Base-by-base conservation (phyloP, 1,139 yeast species). In the Nakaseomyces nivariensis region DNA sequence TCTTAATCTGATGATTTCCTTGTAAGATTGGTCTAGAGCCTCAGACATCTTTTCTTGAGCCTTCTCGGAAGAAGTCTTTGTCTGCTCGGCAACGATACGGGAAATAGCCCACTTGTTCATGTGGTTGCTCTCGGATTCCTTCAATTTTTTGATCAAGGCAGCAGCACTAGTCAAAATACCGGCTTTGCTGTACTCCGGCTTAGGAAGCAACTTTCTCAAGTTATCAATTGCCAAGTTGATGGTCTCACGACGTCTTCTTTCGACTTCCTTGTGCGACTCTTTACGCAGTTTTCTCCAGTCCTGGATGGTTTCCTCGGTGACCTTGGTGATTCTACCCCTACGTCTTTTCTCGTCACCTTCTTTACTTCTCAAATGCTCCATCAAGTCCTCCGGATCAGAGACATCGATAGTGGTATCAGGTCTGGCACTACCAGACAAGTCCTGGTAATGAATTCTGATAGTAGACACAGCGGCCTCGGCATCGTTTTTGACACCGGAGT, bases 251-350 rank as follows among this genome's bases (percentile, higher is more conserved):
- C 99, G 82, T 61, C 97, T 81, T 63, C 97, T 79, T 71, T 92
- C 99, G 32, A 92, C 98, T 70, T 94, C 98, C 69, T 92, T 92
- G 72, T 92, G 99, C 67, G 88, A 90, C 60, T 86, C 87, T 60
- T 86, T 82, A 59, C 97, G 79, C 64, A 80, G 78, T 58, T 78
- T 78, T 64, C 85, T 90, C 95, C 96, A 89, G 67, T 87, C 96
- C 32, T 85, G 50, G 81, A 85, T 61, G 61, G 73, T 59, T 74
- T 82, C 36, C 56, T 59, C 24, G 62, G 56, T 48, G 42, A 38
- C 42, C 55, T 63, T 48, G 65, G 60, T 40, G 33, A 27, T 27
- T 22, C 34, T 27, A 26, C 67, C 64, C 49, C 67, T 59, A 52
- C 60, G 61, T 22, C 25, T 41, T 25, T 29, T 41, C 13, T 41